Percentiles rank a stretch among this genome's conserved stretches.
Conservation (phyloP, 2,329 filamentous ascomycete species). For the Aspergillus aculeatinus region DNA sequence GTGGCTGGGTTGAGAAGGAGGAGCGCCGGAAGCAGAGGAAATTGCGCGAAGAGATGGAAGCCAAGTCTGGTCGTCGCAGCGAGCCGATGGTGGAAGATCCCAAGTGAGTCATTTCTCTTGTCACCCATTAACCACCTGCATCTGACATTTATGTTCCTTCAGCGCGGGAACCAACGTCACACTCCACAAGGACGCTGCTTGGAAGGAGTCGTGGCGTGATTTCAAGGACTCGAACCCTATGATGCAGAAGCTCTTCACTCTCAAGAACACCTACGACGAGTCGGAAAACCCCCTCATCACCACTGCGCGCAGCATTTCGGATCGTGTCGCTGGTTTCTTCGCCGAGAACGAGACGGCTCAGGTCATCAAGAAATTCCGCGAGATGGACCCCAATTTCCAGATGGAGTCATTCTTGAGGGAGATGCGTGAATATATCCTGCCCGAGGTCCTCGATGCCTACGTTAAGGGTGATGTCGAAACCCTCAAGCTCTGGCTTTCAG, state of each 20-base stretch:
- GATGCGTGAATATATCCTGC: slow-evolving; percentile 95
- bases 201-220: slow-evolving; percentile 97
- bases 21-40: slow-evolving; percentile 81
- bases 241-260: slow-evolving; percentile 81
- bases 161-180: slow-evolving; percentile 94
- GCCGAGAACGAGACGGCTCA: slow-evolving; percentile 96
- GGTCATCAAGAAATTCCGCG: slow-evolving; percentile 96
- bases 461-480: slow-evolving; percentile 93
- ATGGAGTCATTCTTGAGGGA: slow-evolving; percentile 92
- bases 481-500: slow-evolving; percentile 91
- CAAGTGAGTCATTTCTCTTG: slow-evolving; percentile 61
- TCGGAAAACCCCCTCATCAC: slow-evolving; percentile 95
- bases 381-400: slow-evolving; percentile 94
- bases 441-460: slow-evolving; percentile 95
- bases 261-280: slow-evolving; percentile 88
- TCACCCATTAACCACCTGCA: not conserved
- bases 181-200: slow-evolving; percentile 92
- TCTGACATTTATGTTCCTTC: not conserved
- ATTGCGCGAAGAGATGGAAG: slow-evolving; percentile 63
- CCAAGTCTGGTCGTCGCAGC: slow-evolving; percentile 50
- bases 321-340: slow-evolving; percentile 91
- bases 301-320: slow-evolving; percentile 90
- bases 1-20: slow-evolving; percentile 95
- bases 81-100: slow-evolving; percentile 79
- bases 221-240: slow-evolving; percentile 89